phyloP scores from a whole-genome alignment of 2,329 filamentous ascomycete species.

The Verticillium dahliae region DNA sequence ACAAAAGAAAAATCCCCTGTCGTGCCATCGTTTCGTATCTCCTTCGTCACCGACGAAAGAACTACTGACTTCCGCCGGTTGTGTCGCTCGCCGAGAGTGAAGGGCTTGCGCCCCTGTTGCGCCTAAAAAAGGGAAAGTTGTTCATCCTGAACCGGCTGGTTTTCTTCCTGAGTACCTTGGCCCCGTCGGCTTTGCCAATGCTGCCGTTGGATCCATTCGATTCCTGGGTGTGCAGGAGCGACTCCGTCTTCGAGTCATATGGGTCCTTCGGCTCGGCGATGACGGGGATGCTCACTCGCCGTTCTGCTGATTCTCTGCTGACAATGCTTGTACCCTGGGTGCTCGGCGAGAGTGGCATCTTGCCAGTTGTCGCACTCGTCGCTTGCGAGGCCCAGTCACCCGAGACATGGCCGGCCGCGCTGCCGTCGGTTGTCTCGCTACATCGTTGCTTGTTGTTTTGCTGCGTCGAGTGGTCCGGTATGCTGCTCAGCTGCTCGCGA shows the following conservation, averaged over 20 bases:
- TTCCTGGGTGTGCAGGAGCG: slow-evolving; percentile 6
- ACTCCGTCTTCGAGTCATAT: slow-evolving; percentile 2
- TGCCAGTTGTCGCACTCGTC: slow-evolving; percentile 56
- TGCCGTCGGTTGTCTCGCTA: slow-evolving; percentile 57
- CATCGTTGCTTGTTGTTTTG: slow-evolving; percentile 44
- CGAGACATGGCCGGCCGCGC: slow-evolving; percentile 43
- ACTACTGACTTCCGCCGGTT: neutral
- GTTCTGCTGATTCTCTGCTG: slow-evolving; percentile 51
- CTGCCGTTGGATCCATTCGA: slow-evolving; percentile 21
- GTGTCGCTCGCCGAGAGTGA: neutral
- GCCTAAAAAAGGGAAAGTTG: slow-evolving; percentile 48
- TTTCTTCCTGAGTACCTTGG: slow-evolving; percentile 51
- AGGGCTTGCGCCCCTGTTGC: slow-evolving; percentile 31
- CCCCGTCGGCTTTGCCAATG: slow-evolving; percentile 37
- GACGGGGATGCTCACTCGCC: slow-evolving; percentile 35
- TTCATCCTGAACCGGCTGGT: slow-evolving; percentile 59
- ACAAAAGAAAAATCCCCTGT: neutral
- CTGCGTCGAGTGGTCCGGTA: slow-evolving; percentile 28
- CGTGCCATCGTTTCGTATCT: neutral
- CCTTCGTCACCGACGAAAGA: neutral
- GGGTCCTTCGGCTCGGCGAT: slow-evolving; percentile 25
- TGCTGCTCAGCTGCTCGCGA: slow-evolving; percentile 21
- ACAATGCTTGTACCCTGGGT: slow-evolving; percentile 61
- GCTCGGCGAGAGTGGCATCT: slow-evolving; percentile 58
- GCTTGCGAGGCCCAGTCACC: slow-evolving; percentile 58